phyloP scores from a whole-genome alignment of 2,329 filamentous ascomycete species.

The Colletotrichum chlorophyti region DNA sequence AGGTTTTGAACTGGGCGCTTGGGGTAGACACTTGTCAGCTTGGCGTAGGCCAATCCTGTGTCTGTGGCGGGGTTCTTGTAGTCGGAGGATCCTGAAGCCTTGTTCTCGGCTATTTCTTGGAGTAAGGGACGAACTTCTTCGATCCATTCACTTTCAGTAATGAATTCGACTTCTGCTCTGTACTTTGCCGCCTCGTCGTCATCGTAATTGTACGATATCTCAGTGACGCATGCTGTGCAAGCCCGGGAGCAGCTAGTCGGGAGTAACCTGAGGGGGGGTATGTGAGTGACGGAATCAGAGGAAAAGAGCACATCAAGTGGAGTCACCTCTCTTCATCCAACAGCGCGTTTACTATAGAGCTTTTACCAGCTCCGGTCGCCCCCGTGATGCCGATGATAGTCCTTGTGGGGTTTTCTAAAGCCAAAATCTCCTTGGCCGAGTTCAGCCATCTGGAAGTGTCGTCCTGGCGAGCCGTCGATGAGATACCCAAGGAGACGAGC shows the following conservation, averaged over 20 bases:
- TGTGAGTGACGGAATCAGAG: background rate
- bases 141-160: constrained; percentile 56
- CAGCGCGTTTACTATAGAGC: background rate
- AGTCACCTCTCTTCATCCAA: background rate
- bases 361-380: background rate
- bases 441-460: background rate
- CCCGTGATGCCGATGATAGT: background rate
- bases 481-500: background rate
- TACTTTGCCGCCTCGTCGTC: constrained; percentile 46
- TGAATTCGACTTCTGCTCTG: constrained; percentile 64
- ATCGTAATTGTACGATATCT: constrained; percentile 68
- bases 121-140: constrained; percentile 56
- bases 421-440: background rate
- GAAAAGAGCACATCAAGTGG: no score
- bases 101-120: constrained; percentile 50
- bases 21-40: constrained; percentile 54
- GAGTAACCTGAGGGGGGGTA: constrained; percentile 37
- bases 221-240: constrained; percentile 67
- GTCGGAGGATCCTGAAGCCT: constrained; percentile 45
- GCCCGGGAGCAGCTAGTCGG: constrained; percentile 60
- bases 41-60: constrained; percentile 44
- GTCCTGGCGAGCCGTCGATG: background rate
- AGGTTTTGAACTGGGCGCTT: constrained; percentile 22
- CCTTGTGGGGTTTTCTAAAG: background rate
- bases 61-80: constrained; percentile 49